Percentiles rank a stretch among this genome's conserved stretches.
Evolutionary conservation across 331 rosid species (phyloP).

Genomic region (Phaseolus coccineus): DNA sequence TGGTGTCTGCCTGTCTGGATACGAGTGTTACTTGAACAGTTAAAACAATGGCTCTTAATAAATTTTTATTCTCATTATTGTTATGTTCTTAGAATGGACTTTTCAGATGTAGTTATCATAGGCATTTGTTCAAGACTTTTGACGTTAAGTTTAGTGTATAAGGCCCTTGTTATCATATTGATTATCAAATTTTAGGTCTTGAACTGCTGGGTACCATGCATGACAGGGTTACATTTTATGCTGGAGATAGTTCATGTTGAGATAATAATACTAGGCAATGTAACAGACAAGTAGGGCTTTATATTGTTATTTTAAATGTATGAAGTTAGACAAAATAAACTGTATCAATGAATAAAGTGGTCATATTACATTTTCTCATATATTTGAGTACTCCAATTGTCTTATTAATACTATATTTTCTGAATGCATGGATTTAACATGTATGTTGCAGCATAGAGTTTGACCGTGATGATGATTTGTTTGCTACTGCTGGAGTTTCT

Average conservation of each 20-base stretch:
- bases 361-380: background rate
- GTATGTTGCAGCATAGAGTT: slow-evolving; percentile 90
- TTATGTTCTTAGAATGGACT: too few relatives aligned
- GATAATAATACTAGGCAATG: slow-evolving; percentile 34
- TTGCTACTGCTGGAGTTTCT: slow-evolving; percentile 99
- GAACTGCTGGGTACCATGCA: background rate
- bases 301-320: background rate
- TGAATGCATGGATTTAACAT: slow-evolving; percentile 41
- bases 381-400: slow-evolving; percentile 6
- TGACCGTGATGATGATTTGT: slow-evolving; percentile 89
- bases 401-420: slow-evolving; percentile 20
- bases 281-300: slow-evolving; percentile 6
- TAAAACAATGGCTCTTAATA: too few relatives aligned
- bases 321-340: slow-evolving; percentile 26
- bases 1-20: too few relatives aligned
- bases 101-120: too few relatives aligned
- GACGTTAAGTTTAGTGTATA: too few relatives aligned
- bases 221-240: slow-evolving; percentile 1
- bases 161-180: too few relatives aligned
- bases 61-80: too few relatives aligned
- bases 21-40: too few relatives aligned
- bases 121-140: too few relatives aligned
- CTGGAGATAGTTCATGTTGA: slow-evolving; percentile 23
- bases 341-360: slow-evolving; percentile 24
- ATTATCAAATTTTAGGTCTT: background rate